Base-by-base conservation (phyloP, 805 yeast species). In the Vanderwaltozyma tropicalis region DNA sequence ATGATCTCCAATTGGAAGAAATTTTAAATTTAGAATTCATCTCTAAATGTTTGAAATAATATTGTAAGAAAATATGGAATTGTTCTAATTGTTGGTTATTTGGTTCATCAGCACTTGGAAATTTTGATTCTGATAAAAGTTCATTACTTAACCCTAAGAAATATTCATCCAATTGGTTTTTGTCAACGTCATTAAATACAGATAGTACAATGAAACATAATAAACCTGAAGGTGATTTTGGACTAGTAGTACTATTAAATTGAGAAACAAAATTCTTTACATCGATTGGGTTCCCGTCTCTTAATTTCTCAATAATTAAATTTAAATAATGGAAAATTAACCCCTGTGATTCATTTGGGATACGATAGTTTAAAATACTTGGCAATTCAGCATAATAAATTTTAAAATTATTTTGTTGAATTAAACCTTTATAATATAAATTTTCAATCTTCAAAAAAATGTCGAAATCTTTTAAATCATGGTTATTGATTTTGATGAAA, bases 41-140 rank as follows among this genome's bases (percentile, higher is more conserved):
- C 39, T 31, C n/a, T 47, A 33, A 18, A 45, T 41, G 37, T 11
- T 53, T 35, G 22, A 57, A 44, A 39, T 50, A 54, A 32, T 50
- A 47, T 30, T 53, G 59, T 40, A 56, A 56, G 15, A 58, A 46
- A 2, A 47, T 19, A 31, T 51, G 53, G 25, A 62, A 53, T 46
- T 57, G 54, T 49, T 66, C 58, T 35, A 61, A 34, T 38, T 50
- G 37, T 19, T 28, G 30, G 45, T 63, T 41, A 46, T 58, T 53
- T 35, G 37, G 3, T 37, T 63, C 66, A 10, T 61, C 55, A 2
- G 78, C 74, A 22, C 52, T 57, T 0, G 79, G 79, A 43, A 73
- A 74, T 8, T 51, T 49, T 2, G 63, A 43, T 0, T 45, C 32
- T 2, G 52, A 37, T 15, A 66, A 31, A 1, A 59, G 12, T 3